These are phyloP conservation scores for Westerdykella aurantiaca DNA, from an alignment of 2,329 filamentous ascomycete species.

Conservation along the genomic window DNA sequence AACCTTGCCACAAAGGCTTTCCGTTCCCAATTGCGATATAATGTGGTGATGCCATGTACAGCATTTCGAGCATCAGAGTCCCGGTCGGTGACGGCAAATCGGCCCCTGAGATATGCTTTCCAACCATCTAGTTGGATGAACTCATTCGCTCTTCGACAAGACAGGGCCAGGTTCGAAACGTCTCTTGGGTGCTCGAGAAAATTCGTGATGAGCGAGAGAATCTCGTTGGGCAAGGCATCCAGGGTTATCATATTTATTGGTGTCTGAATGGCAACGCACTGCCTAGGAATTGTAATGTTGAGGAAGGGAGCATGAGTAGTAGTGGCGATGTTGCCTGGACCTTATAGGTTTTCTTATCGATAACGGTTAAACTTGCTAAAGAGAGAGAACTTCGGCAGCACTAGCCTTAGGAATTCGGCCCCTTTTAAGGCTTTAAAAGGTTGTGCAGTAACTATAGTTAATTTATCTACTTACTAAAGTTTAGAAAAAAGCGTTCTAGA, in stretches of 20 bases:
- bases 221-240: conserved; percentile 27
- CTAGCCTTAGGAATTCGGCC: too few species aligned
- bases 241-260: conserved; percentile 18
- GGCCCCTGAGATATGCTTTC: conserved; percentile 29
- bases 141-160: conserved; percentile 16
- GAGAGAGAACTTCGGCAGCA: too few species aligned
- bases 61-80: conserved; percentile 30
- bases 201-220: conserved; percentile 26
- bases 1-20: conserved; percentile 52
- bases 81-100: conserved; percentile 17
- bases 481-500: too few species aligned
- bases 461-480: too few species aligned
- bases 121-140: conserved; percentile 30
- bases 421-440: too few species aligned
- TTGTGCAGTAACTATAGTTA: too few species aligned
- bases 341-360: neutral
- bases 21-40: conserved; percentile 53
- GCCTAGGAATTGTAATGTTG: neutral
- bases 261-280: neutral
- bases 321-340: neutral
- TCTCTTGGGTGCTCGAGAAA: conserved; percentile 26
- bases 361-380: neutral
- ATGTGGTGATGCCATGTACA: conserved; percentile 51
- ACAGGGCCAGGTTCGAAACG: conserved; percentile 19
- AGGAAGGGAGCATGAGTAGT: neutral